A percentile compares a stretch with the other conserved stretches of the same genome.
These are phyloP conservation scores for Teunomyces cretensis DNA, from an alignment of 805 yeast species.

Conservation along the genomic window DNA sequence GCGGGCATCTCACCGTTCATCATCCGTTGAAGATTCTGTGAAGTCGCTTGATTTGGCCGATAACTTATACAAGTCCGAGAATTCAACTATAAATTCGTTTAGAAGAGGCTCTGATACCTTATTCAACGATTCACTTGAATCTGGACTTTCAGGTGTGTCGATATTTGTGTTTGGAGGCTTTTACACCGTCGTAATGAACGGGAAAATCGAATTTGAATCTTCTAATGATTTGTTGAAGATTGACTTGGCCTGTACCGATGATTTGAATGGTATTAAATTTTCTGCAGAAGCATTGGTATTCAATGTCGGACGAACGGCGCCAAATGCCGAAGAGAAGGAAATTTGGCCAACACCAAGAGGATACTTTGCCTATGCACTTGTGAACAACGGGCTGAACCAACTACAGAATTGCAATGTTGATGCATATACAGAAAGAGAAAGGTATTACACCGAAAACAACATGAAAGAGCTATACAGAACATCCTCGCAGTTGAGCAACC, in stretches of 20 bases:
- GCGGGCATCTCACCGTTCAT: not conserved
- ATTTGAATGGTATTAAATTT: conserved; percentile 12
- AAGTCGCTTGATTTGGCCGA: conserved; percentile 1
- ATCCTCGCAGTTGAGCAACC: conserved; percentile 5
- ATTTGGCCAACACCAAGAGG: conserved; percentile 41
- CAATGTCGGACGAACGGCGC: conserved; percentile 6
- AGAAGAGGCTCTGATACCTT: not conserved
- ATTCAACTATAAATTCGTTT: not conserved
- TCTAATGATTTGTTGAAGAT: conserved; percentile 35
- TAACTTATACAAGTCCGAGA: not conserved
- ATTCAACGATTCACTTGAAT: not conserved
- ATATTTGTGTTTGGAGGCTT: conserved; percentile 44
- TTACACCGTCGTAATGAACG: conserved; percentile 13
- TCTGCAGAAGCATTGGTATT: conserved; percentile 22
- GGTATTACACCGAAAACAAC: not conserved
- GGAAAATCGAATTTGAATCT: conserved; percentile 25
- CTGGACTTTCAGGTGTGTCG: conserved; percentile 15
- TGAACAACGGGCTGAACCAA: conserved; percentile 18
- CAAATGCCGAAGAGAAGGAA: conserved; percentile 6
- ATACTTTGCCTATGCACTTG: conserved; percentile 33
- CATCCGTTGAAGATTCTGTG: not conserved
- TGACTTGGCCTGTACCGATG: conserved; percentile 28
- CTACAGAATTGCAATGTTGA: conserved; percentile 19
- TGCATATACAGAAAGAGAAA: conserved; percentile 9
- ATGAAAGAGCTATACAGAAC: not conserved